Conservation (phyloP, 1,139 yeast species). For the Geotrichum australiense region DNA sequence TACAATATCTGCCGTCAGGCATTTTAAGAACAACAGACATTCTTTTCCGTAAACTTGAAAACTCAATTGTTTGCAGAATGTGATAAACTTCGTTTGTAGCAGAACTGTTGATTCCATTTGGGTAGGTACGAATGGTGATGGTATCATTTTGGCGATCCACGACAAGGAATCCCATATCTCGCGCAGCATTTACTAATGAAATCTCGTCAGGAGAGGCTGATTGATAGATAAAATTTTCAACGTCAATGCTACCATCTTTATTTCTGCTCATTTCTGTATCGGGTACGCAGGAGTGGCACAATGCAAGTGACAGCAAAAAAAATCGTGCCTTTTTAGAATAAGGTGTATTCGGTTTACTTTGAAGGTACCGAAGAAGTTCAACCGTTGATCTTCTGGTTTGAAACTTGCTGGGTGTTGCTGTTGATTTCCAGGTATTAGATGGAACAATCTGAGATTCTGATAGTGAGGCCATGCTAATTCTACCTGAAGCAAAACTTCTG, state of each 20-base stretch:
- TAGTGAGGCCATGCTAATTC: constrained; percentile 47
- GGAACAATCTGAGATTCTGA: constrained; percentile 23
- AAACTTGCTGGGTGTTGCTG: constrained; percentile 32
- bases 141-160: constrained; percentile 54
- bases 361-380: constrained; percentile 62
- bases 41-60: constrained; percentile 79
- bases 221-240: constrained; percentile 54
- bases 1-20: constrained; percentile 70
- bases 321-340: constrained; percentile 71
- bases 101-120: constrained; percentile 70
- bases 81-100: constrained; percentile 55
- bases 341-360: constrained; percentile 58
- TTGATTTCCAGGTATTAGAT: constrained; percentile 32
- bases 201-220: constrained; percentile 95
- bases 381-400: constrained; percentile 45
- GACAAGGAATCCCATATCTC: constrained; percentile 84
- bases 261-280: constrained; percentile 34
- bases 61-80: constrained; percentile 73
- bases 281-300: constrained; percentile 89
- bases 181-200: constrained; percentile 87
- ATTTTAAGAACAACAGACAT: constrained; percentile 72
- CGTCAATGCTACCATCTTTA: constrained; percentile 24
- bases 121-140: constrained; percentile 67
- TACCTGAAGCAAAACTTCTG: constrained; percentile 33
- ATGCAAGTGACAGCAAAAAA: constrained; percentile 71